Evolutionary conservation across 805 yeast genomes (phyloP), one percentile per base, ranked within the genome.

Genomic region (Ogataea minuta): DNA sequence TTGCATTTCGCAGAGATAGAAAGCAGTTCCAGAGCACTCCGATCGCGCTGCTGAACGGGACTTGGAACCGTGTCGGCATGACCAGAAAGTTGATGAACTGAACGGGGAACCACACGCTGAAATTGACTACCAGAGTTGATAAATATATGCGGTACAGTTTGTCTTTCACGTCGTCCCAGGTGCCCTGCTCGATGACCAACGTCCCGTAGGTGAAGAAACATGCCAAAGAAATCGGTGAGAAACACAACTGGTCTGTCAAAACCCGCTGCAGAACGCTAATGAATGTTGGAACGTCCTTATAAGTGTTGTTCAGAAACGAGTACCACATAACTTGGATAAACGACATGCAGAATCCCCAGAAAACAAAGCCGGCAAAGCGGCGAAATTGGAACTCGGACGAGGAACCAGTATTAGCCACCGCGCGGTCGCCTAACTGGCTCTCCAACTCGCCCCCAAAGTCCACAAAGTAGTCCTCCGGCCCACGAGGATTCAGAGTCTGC

Each of bases 11-110:
- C 74, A 86, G 78, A 0, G 95, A 88, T 34, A 91, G 66, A 65
- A 84, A 90, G 38, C 96, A 89, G 58, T 93, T 91, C 98, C 99
- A 91, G 25, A 91, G 66, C 13, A 91, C 95, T 20, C 95, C 91
- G 5, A 93, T 69, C 13, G 64, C 85, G 7, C 93, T 83, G 39
- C 95, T 81, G 59, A 93, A 91, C 0, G 97, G 96, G 4, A 91
- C 95, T 62, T 91, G 98, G 50, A 79, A 75, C 44, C 71, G 71
- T 43, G 77, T 70, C 1, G 91, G 91, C 62, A 85, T 74, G 2
- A 82, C 55, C 39, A 81, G 67, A 50, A 85, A 85, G 53, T 85
- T 85, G 47, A 84, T 66, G 46, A 85, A 79, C 52, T 85, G 95
- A 14, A 84, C 89, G 8, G 85, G 76, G 37, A 87, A 85, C 95